phyloP scores from a whole-genome alignment of 345 rosid species.

The Ceriops zippeliana region DNA sequence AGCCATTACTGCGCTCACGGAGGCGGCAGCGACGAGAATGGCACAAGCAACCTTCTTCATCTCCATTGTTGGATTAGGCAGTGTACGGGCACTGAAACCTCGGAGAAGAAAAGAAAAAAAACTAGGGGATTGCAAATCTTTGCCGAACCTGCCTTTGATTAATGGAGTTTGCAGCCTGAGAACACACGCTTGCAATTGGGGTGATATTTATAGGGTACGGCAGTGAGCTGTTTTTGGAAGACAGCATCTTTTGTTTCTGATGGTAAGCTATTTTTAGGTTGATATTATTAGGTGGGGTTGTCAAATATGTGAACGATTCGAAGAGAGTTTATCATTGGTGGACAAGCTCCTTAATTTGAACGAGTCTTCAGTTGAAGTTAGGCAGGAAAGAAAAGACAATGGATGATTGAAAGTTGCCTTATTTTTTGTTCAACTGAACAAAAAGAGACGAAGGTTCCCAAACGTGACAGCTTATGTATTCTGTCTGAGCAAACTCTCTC shows the following conservation, averaged over 20 bases:
- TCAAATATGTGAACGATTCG: not conserved
- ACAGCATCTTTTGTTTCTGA: no score
- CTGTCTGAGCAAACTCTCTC: no score
- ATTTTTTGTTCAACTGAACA: not conserved
- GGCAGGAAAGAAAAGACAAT: not conserved
- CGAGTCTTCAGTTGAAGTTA: not conserved
- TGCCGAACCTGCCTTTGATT: conserved; percentile 17
- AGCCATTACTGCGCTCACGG: conserved; percentile 46
- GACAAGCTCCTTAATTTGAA: not conserved
- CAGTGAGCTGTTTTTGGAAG: no score
- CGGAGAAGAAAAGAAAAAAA: not conserved
- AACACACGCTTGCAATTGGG: no score
- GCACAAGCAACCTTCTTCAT: conserved; percentile 59
- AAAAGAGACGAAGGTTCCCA: no score
- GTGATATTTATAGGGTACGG: no score
- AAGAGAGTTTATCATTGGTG: not conserved
- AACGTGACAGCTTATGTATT: no score
- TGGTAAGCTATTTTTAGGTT: no score
- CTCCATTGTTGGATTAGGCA: conserved; percentile 29
- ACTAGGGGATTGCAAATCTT: not conserved
- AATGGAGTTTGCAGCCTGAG: no score
- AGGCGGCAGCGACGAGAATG: conserved; percentile 46
- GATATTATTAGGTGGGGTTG: no score
- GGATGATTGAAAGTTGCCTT: not conserved
- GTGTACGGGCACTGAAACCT: conserved; percentile 8